Conservation (phyloP, 164 flowering plant genomes). For the Cinnamomum chago region DNA sequence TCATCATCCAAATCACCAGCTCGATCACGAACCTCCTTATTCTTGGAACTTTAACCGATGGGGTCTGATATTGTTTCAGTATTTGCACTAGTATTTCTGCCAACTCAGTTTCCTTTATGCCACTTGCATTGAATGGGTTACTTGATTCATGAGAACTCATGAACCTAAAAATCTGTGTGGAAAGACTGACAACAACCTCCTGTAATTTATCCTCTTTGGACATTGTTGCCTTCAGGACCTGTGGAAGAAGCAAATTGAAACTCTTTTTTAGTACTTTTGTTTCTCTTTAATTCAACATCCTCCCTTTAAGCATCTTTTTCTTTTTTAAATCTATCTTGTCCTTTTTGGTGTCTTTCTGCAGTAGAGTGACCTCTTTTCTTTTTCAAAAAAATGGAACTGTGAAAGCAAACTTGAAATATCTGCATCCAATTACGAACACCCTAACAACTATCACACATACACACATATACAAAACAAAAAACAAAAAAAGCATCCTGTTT, state of each 20-base stretch:
- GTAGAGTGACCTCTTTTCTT: no score
- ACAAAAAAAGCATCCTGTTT: no score
- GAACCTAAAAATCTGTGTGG: conserved; percentile 61
- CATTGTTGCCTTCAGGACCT: conserved; percentile 69
- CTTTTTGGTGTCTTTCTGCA: no score
- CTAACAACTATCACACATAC: no score
- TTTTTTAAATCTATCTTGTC: no score
- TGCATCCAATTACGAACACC: no score
- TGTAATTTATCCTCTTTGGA: conserved; percentile 61
- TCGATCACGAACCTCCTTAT: conserved; percentile 77
- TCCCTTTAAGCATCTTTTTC: no score
- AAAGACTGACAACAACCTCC: conserved; percentile 87
- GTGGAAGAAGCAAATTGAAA: conserved; percentile 5
- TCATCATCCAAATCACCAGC: conserved; percentile 87
- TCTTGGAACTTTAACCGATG: conserved; percentile 63
- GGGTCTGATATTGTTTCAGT: conserved; percentile 48
- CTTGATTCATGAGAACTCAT: conserved; percentile 46
- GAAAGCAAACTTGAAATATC: no score
- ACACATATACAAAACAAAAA: no score
- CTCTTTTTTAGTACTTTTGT: no score
- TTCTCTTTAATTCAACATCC: no score
- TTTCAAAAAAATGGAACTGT: no score
- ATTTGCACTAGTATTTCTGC: conserved; percentile 46
- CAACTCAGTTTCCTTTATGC: conserved; percentile 39
- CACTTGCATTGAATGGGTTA: conserved; percentile 35